These are phyloP conservation scores for Phyllosticta capitalensis DNA, from an alignment of 2,329 filamentous ascomycete genomes.

Conservation along the genomic window DNA sequence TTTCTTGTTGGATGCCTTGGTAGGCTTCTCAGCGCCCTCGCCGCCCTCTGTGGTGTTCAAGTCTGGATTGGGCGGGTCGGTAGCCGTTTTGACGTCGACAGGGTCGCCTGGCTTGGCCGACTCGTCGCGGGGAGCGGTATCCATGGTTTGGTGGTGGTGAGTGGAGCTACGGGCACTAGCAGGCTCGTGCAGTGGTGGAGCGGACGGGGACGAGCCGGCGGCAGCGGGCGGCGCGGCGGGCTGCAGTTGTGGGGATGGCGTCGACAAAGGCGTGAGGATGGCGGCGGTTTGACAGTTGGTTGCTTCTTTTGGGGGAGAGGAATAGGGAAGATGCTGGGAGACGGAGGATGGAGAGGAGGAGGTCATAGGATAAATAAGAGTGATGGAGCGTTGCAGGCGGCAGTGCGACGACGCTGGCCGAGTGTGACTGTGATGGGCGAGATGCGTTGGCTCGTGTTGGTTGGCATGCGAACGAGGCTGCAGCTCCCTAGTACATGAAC, in stretches of 20 bases:
- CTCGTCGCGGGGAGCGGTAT: conserved; percentile 7
- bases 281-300: background rate
- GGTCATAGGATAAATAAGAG: background rate
- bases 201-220: conserved; percentile 1
- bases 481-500: background rate
- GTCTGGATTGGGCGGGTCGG: background rate
- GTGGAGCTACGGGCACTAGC: background rate
- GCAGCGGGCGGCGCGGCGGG: background rate
- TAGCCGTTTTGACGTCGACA: background rate
- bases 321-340: background rate
- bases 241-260: background rate
- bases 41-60: background rate
- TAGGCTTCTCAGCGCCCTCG: conserved; percentile 1
- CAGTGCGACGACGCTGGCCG: background rate
- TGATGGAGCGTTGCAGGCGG: background rate
- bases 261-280: background rate
- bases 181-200: background rate
- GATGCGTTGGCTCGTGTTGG: background rate
- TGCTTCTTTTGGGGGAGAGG: background rate
- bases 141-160: conserved; percentile 4
- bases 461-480: background rate
- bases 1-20: conserved; percentile 13
- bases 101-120: background rate
- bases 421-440: background rate
- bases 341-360: background rate